phyloP scores from a whole-genome alignment of 805 yeast species.

The Ogataea ganodermae region DNA sequence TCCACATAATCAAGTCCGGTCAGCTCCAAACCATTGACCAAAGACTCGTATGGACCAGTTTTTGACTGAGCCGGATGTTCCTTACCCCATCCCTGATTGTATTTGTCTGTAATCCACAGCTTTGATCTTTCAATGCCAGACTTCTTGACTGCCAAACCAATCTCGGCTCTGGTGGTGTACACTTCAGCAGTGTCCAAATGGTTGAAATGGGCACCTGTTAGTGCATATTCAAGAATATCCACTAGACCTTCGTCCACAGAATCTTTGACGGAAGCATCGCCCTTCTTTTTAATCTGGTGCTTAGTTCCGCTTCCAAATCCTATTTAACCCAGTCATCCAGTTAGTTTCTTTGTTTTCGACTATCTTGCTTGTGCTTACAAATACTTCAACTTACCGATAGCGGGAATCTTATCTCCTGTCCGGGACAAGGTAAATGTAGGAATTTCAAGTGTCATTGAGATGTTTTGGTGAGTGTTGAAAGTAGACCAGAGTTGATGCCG shows the following conservation, averaged over 20 bases:
- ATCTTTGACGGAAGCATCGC: constrained; percentile 23
- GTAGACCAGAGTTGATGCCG: too few species aligned
- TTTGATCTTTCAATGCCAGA: constrained; percentile 47
- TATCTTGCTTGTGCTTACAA: not conserved
- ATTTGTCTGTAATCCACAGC: constrained; percentile 65
- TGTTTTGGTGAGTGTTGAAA: too few species aligned
- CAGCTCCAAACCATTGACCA: constrained; percentile 48
- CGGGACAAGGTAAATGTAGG: constrained; percentile 31
- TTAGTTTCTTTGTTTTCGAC: too few species aligned
- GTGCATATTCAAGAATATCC: constrained; percentile 46
- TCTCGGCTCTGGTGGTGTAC: constrained; percentile 62
- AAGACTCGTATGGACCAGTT: constrained; percentile 49
- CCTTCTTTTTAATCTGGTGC: constrained; percentile 45
- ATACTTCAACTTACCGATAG: constrained; percentile 38
- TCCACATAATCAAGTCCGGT: constrained; percentile 58
- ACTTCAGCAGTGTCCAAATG: constrained; percentile 71
- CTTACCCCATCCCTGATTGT: constrained; percentile 42
- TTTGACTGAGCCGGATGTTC: constrained; percentile 26
- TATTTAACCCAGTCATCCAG: not conserved
- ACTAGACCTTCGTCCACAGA: constrained; percentile 43
- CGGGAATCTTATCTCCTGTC: constrained; percentile 39
- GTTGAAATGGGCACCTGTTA: constrained; percentile 49
- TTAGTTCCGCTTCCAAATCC: constrained; percentile 59
- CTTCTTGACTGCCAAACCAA: constrained; percentile 52
- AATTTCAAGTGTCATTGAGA: constrained; percentile 9